These are phyloP conservation scores for Pseudonitzschia multiseries DNA, from an alignment of 108 stramenopile species.

Conservation along the genomic window DNA sequence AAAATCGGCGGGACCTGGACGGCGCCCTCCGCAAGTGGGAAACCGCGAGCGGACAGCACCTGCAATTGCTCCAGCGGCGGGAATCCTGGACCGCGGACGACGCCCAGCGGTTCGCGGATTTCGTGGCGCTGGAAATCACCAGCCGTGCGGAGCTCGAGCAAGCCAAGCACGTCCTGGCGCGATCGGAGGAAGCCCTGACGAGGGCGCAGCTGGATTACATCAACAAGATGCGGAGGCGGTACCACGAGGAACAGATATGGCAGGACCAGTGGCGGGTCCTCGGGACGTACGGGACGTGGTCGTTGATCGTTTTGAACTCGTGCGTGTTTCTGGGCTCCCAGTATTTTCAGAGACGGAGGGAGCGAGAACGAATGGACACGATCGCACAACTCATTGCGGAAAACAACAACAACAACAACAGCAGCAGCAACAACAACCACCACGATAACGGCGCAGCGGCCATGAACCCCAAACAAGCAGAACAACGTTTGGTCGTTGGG, in stretches of 20 bases:
- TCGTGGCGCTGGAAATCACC: constrained; percentile 41
- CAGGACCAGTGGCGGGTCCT: constrained; percentile 66
- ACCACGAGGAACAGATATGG: constrained; percentile 76
- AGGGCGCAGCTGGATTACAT: constrained; percentile 48
- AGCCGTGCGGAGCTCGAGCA: constrained; percentile 34
- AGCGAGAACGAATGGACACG: constrained; percentile 37
- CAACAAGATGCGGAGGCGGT: constrained; percentile 54
- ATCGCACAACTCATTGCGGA: constrained; percentile 26
- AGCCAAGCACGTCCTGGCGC: constrained; percentile 32
- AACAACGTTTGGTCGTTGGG: neutral
- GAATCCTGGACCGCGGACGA: constrained; percentile 53
- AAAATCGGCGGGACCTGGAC: constrained; percentile 37
- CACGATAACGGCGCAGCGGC: no score
- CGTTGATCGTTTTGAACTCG: constrained; percentile 54
- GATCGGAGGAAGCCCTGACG: constrained; percentile 30
- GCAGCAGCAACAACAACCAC: no score
- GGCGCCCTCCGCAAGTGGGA: constrained; percentile 37
- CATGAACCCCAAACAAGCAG: neutral
- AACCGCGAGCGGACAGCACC: constrained; percentile 36
- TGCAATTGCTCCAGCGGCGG: constrained; percentile 41
- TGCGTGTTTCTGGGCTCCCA: constrained; percentile 54
- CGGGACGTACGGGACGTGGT: constrained; percentile 63
- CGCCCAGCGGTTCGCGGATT: constrained; percentile 52
- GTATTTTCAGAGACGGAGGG: constrained; percentile 40
- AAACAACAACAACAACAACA: neutral